Evolutionary conservation across 1,284 basidiomycete genomes (phyloP), one percentile per base, ranked within the genome.

Genomic region (Ustilago sp.): DNA sequence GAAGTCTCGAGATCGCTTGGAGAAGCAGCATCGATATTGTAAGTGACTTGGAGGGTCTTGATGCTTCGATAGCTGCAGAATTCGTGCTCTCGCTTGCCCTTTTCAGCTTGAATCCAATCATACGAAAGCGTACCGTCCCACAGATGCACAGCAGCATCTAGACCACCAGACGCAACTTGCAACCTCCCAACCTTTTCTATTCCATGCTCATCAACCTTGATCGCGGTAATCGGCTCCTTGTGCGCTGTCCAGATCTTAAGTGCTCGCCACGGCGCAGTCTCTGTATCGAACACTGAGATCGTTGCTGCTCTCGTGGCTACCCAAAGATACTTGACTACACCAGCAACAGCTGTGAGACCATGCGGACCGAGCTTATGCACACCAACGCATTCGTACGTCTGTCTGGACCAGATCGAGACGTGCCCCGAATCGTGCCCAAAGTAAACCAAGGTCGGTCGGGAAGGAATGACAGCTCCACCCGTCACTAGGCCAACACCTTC

Each of bases 371-470:
- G 59, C n/a, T 54, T 63, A 28, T 80, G 65, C 9, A 83, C 74
- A 39, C 68, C 66, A 5, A 77, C 28, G 45, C 81, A 83, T 38
- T 70, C 68, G 43, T 72, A 76, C 43, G 70, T 77, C 59, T 69
- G 57, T 0, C 70, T 51, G 13, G 72, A 75, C 83, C 83, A 84
- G 35, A 79, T 70, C 9, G 74, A 80, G 35, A 84, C 56, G 36
- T 84, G 92, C 0, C 96, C 97, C 50, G 93, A 94, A 86, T 98
- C 95, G 81, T 99, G 96, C 0, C 93, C 94, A n/a, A 99, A 88
- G 81, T 92, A 98, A 35, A 94, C 92, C 19, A 88, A 86, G 1
- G 89, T 88, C 0, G 91, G 91, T 11, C 90, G 87, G 0, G 91
- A 89, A 0, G 93, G 92, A 6, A 98, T 87, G 31, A 93, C 87